Evolutionary conservation across 208 protist genomes (phyloP).

Genomic region (Crithidia mellificae): DNA sequence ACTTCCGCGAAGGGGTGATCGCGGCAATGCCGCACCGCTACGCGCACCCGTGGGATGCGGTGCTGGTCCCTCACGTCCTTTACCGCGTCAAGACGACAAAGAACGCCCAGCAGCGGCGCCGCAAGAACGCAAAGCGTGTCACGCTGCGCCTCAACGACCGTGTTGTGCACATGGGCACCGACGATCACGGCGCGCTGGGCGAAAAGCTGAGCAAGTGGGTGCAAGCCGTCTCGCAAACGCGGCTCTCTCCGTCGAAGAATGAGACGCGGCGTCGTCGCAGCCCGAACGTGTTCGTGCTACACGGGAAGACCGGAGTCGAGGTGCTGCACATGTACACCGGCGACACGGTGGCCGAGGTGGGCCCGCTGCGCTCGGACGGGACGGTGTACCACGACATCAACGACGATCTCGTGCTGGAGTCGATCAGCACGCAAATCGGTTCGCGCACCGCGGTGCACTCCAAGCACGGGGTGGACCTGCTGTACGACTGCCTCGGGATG

Average conservation of each 20-base stretch:
- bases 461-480: conserved; percentile 57
- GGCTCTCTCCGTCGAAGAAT: conserved; percentile 9
- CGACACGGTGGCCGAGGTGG: conserved; percentile 59
- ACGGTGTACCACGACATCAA: conserved; percentile 88
- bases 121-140: conserved; percentile 22
- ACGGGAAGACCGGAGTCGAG: conserved; percentile 75
- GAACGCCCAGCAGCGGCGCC: conserved; percentile 25
- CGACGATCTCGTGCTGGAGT: conserved; percentile 82
- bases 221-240: not conserved
- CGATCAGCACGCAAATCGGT: conserved; percentile 65
- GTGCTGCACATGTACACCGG: conserved; percentile 91
- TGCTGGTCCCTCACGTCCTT: conserved; percentile 69
- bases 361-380: conserved; percentile 60
- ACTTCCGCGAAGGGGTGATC: conserved; percentile 73
- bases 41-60: conserved; percentile 79
- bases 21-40: conserved; percentile 84
- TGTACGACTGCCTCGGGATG: conserved; percentile 72
- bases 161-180: conserved; percentile 63
- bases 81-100: conserved; percentile 54
- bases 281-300: conserved; percentile 86
- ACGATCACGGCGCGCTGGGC: conserved; percentile 75
- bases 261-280: conserved; percentile 3
- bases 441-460: conserved; percentile 39
- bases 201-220: conserved; percentile 41
- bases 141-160: conserved; percentile 67